Evolutionary conservation across 768 basidiomycete genomes (phyloP).

Genomic region (Cystofilobasidium macerans): DNA sequence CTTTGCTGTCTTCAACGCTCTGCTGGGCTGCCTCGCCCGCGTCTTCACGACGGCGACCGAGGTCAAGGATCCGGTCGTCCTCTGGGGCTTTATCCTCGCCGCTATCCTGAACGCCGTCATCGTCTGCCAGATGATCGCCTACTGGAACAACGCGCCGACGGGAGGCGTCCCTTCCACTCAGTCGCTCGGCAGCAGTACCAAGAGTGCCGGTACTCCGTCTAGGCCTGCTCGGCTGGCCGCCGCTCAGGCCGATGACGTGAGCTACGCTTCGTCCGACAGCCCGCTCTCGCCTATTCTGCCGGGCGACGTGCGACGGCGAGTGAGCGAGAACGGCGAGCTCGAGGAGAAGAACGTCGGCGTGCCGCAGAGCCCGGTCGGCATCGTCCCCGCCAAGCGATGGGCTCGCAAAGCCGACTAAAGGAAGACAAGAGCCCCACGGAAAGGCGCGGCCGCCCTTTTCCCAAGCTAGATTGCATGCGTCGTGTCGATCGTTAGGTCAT

Average conservation of each 20-base stretch:
- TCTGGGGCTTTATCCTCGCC: constrained; percentile 73
- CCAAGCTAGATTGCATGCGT: no score
- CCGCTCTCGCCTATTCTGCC: background rate
- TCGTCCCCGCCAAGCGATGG: constrained; percentile 10
- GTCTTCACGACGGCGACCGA: constrained; percentile 88
- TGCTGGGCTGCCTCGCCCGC: constrained; percentile 78
- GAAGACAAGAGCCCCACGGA: no score
- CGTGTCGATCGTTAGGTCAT: no score
- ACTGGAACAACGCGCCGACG: constrained; percentile 32
- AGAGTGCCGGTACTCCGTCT: background rate
- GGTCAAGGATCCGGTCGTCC: constrained; percentile 67
- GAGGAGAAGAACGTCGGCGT: constrained; percentile 17
- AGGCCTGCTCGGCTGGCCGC: background rate
- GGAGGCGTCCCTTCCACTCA: background rate
- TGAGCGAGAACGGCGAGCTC: background rate
- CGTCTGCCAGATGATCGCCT: constrained; percentile 71
- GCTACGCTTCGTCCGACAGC: background rate
- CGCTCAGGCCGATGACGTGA: background rate
- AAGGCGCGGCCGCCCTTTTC: no score
- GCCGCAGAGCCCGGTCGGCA: background rate
- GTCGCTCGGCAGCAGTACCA: background rate
- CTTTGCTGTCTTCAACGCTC: constrained; percentile 78
- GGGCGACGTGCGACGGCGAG: background rate
- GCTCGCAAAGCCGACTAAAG: constrained; percentile 13
- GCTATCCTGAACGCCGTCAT: constrained; percentile 72